Base-by-base conservation (phyloP, 2,329 filamentous ascomycete species). In the Pezicula neosporulosa region DNA sequence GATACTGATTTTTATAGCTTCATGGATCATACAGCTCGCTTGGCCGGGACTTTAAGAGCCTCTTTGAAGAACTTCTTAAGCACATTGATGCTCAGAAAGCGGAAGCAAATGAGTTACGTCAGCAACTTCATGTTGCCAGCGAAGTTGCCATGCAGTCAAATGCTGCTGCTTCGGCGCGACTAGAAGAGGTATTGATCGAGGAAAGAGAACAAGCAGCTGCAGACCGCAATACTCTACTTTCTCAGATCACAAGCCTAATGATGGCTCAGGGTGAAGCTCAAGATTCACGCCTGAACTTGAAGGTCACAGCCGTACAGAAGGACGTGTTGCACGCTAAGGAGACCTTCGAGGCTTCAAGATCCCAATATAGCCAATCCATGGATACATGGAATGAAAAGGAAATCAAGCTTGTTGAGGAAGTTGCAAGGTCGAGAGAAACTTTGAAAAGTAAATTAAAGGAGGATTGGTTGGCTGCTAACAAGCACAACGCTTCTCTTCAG, bases 1-100 rank as follows among this genome's bases (percentile, higher is more conserved):
- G n/a, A 48, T 35, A 51, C 60, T 67, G 48, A 68, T 43, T 15
- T 43, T n/a, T 35, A 35, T 58, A 93, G 75, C 80, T 97, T 28
- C 90, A 96, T 62, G 73, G 82, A 12, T 97, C 93, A 0, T 97
- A 96, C 68, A 87, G 85, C 59, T 80, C 82, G 1, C 79, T 97
- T 2, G 91, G 91, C 8, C 85, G 86, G 53, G 91, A 97, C 59
- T 91, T 96, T 73, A 95, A 93, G 66, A 73, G 75, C 5, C 81
- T 93, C 21, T 96, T 97, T 59, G 90, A 96, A 57, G 85, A 89
- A 12, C 77, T 97, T 46, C 77, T 89, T 46, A 82, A 80, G 56
- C 86, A 91, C 59, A 78, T 97, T 50, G 81, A 83, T 36, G 77
- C 83, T 9, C 93, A 97, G 66, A 88, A 87, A 61, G 75, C 77